These are phyloP conservation scores for Salvia rosmarinus DNA, from an alignment of 257 asterid genomes.

Conservation along the genomic window DNA sequence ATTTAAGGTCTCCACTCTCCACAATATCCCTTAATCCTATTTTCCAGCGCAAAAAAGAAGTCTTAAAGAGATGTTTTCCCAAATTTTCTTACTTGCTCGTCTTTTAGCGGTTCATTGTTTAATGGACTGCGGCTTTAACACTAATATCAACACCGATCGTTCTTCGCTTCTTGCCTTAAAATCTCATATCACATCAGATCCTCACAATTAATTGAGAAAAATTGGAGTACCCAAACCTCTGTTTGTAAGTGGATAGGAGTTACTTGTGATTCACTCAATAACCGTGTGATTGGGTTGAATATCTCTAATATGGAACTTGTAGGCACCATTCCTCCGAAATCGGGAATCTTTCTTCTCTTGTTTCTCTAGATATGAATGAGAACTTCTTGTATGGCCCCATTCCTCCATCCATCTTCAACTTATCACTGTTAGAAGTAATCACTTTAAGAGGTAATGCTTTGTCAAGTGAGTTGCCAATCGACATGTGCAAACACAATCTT, in stretches of 20 bases:
- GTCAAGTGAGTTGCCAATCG: slow-evolving; percentile 22
- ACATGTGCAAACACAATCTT: not conserved
- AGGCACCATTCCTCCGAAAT: not conserved
- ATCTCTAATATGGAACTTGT: not conserved
- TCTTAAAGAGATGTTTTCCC: too few relatives aligned
- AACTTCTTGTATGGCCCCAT: not conserved
- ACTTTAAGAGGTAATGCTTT: not conserved
- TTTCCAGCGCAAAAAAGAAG: too few relatives aligned
- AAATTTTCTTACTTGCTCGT: too few relatives aligned
- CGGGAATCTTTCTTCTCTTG: not conserved
- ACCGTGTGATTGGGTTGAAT: not conserved
- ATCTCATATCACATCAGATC: not conserved
- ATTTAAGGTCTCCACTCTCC: too few relatives aligned
- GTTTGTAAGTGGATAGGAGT: slow-evolving; percentile 45
- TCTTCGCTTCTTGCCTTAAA: slow-evolving; percentile 24
- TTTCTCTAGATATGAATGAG: not conserved
- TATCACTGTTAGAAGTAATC: not conserved
- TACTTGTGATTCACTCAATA: not conserved
- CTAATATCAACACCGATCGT: slow-evolving; percentile 8
- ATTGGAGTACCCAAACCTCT: slow-evolving; percentile 3
- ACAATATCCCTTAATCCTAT: too few relatives aligned
- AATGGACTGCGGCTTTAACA: too few relatives aligned
- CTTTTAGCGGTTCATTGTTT: too few relatives aligned
- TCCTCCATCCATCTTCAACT: not conserved
- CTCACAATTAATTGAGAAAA: not conserved